Conservation (phyloP, 2,329 filamentous ascomycete species). For the Ascochyta viciae-villosae region DNA sequence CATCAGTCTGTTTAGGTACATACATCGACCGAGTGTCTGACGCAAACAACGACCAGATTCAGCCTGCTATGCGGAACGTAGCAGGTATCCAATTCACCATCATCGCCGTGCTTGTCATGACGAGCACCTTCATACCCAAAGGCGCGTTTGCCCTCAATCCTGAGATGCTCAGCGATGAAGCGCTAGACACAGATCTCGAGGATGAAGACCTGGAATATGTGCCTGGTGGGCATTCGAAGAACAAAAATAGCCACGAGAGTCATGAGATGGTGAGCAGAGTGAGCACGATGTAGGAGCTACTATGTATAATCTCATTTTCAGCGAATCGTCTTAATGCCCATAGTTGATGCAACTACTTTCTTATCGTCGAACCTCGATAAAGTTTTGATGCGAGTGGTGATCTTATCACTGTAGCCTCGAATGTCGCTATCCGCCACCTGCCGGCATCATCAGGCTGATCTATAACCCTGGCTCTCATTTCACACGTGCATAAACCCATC, state of each 20-base stretch:
- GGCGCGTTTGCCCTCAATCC: constrained; percentile 56
- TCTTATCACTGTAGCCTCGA: background rate
- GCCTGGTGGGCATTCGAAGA: constrained; percentile 24
- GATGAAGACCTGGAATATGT: constrained; percentile 37
- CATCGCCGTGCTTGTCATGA: constrained; percentile 52
- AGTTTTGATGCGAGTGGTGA: background rate
- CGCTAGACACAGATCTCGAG: constrained; percentile 44
- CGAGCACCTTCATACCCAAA: constrained; percentile 56
- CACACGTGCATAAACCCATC: constrained; percentile 1
- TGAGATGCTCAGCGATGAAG: constrained; percentile 50
- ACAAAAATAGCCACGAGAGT: constrained; percentile 31
- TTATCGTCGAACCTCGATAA: background rate
- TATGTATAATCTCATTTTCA: background rate
- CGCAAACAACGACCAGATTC: constrained; percentile 47
- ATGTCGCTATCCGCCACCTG: background rate
- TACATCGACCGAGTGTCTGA: constrained; percentile 56
- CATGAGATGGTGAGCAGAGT: constrained; percentile 32
- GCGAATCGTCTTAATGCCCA: background rate
- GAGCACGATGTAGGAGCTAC: constrained; percentile 19
- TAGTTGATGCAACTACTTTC: background rate
- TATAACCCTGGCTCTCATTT: background rate
- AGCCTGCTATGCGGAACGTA: constrained; percentile 52
- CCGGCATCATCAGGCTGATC: constrained; percentile 1
- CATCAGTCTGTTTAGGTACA: constrained; percentile 54
- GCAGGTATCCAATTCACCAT: constrained; percentile 59